A percentile compares a stretch with the other conserved stretches of the same genome.
phyloP scores from a whole-genome alignment of 257 asterid species.

The Paraleonurus japonicus region DNA sequence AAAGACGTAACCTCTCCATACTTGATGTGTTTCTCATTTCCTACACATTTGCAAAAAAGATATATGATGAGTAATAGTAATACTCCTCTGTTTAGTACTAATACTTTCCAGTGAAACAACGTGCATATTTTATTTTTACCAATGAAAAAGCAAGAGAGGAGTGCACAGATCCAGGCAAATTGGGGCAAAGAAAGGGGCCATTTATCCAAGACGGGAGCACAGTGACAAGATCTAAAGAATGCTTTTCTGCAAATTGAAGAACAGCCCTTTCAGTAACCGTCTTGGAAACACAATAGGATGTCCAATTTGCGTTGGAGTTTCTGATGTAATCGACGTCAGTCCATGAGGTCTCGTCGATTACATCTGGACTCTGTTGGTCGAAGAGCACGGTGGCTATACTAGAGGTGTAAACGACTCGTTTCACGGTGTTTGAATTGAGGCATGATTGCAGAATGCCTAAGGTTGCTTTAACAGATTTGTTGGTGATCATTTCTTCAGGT shows the following conservation, averaged over 20 bases:
- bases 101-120: no score
- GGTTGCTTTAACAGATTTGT: constrained; percentile 35
- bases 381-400: constrained; percentile 25
- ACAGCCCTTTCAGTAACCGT: constrained; percentile 49
- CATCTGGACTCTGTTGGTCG: not conserved
- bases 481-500: constrained; percentile 31
- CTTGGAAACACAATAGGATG: constrained; percentile 42
- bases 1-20: not conserved
- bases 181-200: constrained; percentile 57
- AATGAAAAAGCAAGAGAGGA: constrained; percentile 35
- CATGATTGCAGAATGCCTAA: constrained; percentile 36
- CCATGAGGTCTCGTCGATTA: constrained; percentile 43
- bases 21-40: constrained; percentile 5
- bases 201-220: constrained; percentile 46
- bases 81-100: no score
- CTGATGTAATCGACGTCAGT: constrained; percentile 36
- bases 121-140: constrained; percentile 20
- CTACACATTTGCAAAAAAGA: not conserved
- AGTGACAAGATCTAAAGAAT: constrained; percentile 43
- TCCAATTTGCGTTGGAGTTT: not conserved
- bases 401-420: constrained; percentile 46
- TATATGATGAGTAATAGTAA: not conserved
- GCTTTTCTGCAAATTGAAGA: constrained; percentile 50
- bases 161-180: constrained; percentile 40
- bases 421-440: constrained; percentile 40